Evolutionary conservation across 2,329 filamentous ascomycete species (phyloP).

Genomic region (Thermothelomyces thermophilus): DNA sequence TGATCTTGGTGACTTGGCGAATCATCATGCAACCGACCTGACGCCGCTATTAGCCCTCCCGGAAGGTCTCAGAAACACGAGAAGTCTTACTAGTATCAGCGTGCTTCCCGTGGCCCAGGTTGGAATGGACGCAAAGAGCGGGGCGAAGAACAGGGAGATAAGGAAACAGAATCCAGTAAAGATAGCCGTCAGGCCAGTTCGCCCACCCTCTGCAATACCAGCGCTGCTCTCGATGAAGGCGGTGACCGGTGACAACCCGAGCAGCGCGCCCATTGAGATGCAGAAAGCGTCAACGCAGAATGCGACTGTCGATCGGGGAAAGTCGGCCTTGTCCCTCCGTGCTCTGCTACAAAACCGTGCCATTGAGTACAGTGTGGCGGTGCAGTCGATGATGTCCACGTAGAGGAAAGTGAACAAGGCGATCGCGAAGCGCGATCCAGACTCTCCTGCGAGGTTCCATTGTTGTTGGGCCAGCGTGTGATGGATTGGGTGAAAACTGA

Average conservation of each 20-base stretch:
- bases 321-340: slow-evolving; percentile 60
- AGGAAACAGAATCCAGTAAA: slow-evolving; percentile 64
- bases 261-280: slow-evolving; percentile 63
- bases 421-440: slow-evolving; percentile 57
- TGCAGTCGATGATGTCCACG: slow-evolving; percentile 73
- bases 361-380: slow-evolving; percentile 76
- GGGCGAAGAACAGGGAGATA: slow-evolving; percentile 66
- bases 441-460: slow-evolving; percentile 53
- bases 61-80: neutral
- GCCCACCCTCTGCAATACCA: slow-evolving; percentile 68
- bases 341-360: slow-evolving; percentile 61
- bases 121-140: slow-evolving; percentile 69
- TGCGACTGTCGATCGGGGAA: slow-evolving; percentile 76
- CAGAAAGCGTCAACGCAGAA: slow-evolving; percentile 66
- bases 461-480: slow-evolving; percentile 57
- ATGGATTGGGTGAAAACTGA: slow-evolving; percentile 64
- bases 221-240: slow-evolving; percentile 71
- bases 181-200: slow-evolving; percentile 66
- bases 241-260: slow-evolving; percentile 69
- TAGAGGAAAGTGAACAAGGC: slow-evolving; percentile 73
- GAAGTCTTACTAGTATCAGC: slow-evolving; percentile 53
- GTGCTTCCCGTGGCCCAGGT: slow-evolving; percentile 73
- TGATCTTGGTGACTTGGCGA: slow-evolving; percentile 65
- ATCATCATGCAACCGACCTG: slow-evolving; percentile 73
- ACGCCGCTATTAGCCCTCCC: too few species aligned